Base-by-base conservation (phyloP, 805 yeast genomes). In the Priceomyces melissophilus region DNA sequence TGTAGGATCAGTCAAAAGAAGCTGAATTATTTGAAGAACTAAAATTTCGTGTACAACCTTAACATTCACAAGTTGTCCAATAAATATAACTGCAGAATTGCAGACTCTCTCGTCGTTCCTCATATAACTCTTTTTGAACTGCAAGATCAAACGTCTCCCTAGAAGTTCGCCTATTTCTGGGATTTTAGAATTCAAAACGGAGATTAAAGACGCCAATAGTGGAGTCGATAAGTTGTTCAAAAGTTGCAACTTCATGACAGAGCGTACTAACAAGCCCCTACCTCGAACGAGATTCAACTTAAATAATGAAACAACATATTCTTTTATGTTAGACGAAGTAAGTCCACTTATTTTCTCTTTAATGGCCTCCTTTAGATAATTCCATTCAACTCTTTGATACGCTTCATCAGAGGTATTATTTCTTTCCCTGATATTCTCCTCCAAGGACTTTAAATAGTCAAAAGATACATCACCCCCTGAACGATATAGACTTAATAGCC, bases 131-230 rank as follows among this genome's bases (percentile, higher is more conserved):
- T 71, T 69, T 34, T 81, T 72, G 60, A 87, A 86, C 42, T 73
- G 80, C 3, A 80, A 50, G 1, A 84, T 64, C 20, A 82, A 58
- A 44, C 93, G 67, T 7, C 70, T 53, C 0, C 73, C 56, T 26
- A 85, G 46, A 3, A 82, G 56, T 41, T 74, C 74, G 2, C 95
- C 96, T 12, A 87, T 61, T 28, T 75, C 75, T 0, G 95, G 93
- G 3, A 86, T 57, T 48, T 82, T 78, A 4, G 84, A 73, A 58
- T 85, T 84, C 9, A 88, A 38, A 1, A 82, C 71, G 2, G 82
- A 71, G 0, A 76, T 70, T 28, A 88, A 51, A 1, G 84, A 64
- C 0, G 89, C 79, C 49, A 75, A 81, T 1, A 74, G 70, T 0
- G 77, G 60, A 0, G 84, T 47, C 43, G 58, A 64, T 0, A 65